Percentiles rank a stretch among this genome's conserved stretches.
These are phyloP conservation scores for Leishmania arabica DNA, from an alignment of 208 protist species.

Conservation along the genomic window DNA sequence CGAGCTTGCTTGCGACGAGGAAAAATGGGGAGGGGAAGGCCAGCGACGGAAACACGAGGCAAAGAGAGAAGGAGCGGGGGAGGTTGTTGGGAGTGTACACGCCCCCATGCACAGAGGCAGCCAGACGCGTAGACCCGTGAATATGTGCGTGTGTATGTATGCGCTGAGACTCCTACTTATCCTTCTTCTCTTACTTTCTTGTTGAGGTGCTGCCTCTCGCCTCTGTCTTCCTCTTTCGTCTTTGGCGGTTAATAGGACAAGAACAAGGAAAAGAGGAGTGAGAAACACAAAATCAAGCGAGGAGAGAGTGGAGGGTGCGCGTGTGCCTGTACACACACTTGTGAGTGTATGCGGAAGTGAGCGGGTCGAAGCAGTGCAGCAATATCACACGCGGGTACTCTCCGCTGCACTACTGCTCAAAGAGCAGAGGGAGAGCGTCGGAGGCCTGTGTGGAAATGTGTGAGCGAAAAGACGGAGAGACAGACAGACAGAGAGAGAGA, in stretches of 20 bases:
- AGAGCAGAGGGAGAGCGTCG: neutral
- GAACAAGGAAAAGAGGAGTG: constrained; percentile 5
- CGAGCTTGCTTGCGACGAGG: neutral
- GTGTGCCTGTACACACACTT: neutral
- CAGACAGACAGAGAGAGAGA: neutral
- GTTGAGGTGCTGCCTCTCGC: neutral
- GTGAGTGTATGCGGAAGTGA: neutral
- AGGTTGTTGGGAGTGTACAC: neutral
- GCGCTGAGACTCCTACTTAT: neutral
- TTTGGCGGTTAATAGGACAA: constrained; percentile 1
- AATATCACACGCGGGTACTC: neutral
- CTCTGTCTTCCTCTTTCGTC: neutral
- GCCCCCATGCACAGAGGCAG: neutral
- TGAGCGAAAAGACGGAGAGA: neutral
- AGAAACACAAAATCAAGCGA: neutral
- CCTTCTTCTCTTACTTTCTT: neutral
- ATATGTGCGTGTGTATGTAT: neutral
- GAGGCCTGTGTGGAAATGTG: neutral
- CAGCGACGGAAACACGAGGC: neutral
- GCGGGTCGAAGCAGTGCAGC: neutral
- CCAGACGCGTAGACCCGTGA: neutral
- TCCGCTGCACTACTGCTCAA: neutral
- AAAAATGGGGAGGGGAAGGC: neutral
- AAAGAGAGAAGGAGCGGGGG: neutral
- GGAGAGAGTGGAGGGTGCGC: neutral